These are phyloP conservation scores for Zygoascus bituminiphila DNA, from an alignment of 805 yeast genomes.

Conservation along the genomic window DNA sequence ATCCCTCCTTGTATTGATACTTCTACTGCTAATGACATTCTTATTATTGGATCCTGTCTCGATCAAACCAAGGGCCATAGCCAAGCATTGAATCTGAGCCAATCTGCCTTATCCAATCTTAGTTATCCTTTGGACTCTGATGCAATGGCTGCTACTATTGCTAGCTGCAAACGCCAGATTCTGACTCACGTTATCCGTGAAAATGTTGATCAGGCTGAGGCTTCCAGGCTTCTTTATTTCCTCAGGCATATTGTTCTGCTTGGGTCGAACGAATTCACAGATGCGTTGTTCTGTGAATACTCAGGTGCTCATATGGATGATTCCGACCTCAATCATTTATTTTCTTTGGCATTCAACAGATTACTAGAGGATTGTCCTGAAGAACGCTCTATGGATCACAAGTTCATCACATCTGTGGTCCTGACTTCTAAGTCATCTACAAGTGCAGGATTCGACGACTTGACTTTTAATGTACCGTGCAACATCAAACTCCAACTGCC, in stretches of 20 bases:
- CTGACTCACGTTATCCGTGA: conserved; percentile 11
- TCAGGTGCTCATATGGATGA: neutral
- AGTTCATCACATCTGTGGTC: neutral
- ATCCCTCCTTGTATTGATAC: conserved; percentile 8
- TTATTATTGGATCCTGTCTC: conserved; percentile 13
- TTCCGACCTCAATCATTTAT: neutral
- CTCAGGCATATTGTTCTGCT: conserved; percentile 12
- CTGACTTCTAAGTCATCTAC: neutral
- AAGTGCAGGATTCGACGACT: conserved; percentile 13
- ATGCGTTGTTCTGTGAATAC: neutral
- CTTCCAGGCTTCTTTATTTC: conserved; percentile 10
- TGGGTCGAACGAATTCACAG: conserved; percentile 15
- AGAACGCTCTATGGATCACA: neutral
- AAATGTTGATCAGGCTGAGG: conserved; percentile 4
- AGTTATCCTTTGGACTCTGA: conserved; percentile 8
- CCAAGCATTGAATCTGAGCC: neutral
- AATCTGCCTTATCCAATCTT: neutral
- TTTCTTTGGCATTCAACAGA: conserved; percentile 1
- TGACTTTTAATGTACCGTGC: conserved; percentile 11
- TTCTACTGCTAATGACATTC: conserved; percentile 11
- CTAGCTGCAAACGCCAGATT: conserved; percentile 6
- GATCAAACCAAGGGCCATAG: neutral
- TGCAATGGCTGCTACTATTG: conserved; percentile 6
- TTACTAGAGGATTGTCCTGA: neutral
- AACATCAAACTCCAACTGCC: conserved; percentile 11